Evolutionary conservation across 495 filamentous ascomycete genomes (phyloP), one percentile per base, ranked within the genome.

Genomic region (Chlorociboria aeruginascens): DNA sequence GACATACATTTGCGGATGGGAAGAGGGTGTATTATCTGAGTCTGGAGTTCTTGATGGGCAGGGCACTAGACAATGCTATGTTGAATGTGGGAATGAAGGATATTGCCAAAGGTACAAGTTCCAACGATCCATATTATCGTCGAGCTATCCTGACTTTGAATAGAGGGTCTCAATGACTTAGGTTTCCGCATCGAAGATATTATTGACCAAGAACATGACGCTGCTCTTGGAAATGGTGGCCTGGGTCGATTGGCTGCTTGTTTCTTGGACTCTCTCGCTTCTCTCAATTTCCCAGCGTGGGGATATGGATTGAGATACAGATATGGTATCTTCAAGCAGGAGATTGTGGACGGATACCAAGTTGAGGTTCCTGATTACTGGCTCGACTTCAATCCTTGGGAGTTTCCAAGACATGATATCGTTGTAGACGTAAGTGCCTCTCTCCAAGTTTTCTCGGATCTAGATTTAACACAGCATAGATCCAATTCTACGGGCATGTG

Each of bases 261-360:
- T 66, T 93, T 98, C 68, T 75, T 98, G 48, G 92, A 98, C 69
- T 95, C 88, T 50, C 71, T 98, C 59, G 92, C 92, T 20, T 89
- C 88, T 7, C 68, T 98, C 50, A 90, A 97, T 68, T 95, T 83
- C 58, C 85, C 92, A 12, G 92, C 90, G 11, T 98, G 92, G 92
- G 92, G 92, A 34, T 98, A 98, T 56, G 92, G 88, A 13, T 66
- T 98, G 54, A 78, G 92, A 48, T 98, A 98, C 65, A 74, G 87
- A 56, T 98, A 98, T 63, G 92, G 92, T 54, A 98, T 98, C 61
- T 98, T 98, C 79, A 95, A 96, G 70, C 92, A 98, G 69, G 90
- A 98, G 70, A 95, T 98, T 55, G 78, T 96, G 42, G 83, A 97
- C 59, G 92, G 92, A 13, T 97, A 95, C 59, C 92, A 98, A 65